These are phyloP conservation scores for Beauveria varroae DNA, from an alignment of 2,329 filamentous ascomycete species.

Conservation along the genomic window DNA sequence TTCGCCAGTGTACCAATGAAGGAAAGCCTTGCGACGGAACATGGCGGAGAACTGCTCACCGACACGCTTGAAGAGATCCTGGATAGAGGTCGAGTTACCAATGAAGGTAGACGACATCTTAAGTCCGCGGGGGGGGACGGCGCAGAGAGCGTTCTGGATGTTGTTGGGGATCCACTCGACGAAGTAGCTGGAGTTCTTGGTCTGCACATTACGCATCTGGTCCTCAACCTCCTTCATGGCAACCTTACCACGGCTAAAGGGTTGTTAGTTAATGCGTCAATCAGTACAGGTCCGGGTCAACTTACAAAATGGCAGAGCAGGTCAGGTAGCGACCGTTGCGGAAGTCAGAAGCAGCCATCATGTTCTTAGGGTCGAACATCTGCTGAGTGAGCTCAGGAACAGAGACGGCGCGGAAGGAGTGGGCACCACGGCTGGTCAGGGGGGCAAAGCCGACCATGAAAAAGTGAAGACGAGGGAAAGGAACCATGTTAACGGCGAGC, in stretches of 20 bases:
- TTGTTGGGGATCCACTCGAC: constrained; percentile 99
- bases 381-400: constrained; percentile 99
- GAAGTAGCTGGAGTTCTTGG: constrained; percentile 99
- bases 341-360: constrained; percentile 99
- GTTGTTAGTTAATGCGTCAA: constrained; percentile 10
- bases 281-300: constrained; percentile 17
- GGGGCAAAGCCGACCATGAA: constrained; percentile 99
- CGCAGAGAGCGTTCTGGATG: constrained; percentile 98
- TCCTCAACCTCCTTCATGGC: constrained; percentile 99
- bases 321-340: constrained; percentile 99
- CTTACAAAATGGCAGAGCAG: constrained; percentile 95
- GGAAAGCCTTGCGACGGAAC: constrained; percentile 99
- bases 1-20: constrained; percentile 99
- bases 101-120: constrained; percentile 99
- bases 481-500: constrained; percentile 99
- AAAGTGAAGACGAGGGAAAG: constrained; percentile 99
- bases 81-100: constrained; percentile 98
- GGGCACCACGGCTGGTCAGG: constrained; percentile 74
- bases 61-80: constrained; percentile 99
- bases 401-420: constrained; percentile 95
- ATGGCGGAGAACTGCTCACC: constrained; percentile 99
- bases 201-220: constrained; percentile 99
- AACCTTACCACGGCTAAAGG: constrained; percentile 82
- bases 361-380: constrained; percentile 99
- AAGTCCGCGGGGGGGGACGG: constrained; percentile 91